A percentile compares a stretch with the other conserved stretches of the same genome.
Evolutionary conservation across 352 stramenopile species (phyloP).

Genomic region (Globisporangium nagaii): DNA sequence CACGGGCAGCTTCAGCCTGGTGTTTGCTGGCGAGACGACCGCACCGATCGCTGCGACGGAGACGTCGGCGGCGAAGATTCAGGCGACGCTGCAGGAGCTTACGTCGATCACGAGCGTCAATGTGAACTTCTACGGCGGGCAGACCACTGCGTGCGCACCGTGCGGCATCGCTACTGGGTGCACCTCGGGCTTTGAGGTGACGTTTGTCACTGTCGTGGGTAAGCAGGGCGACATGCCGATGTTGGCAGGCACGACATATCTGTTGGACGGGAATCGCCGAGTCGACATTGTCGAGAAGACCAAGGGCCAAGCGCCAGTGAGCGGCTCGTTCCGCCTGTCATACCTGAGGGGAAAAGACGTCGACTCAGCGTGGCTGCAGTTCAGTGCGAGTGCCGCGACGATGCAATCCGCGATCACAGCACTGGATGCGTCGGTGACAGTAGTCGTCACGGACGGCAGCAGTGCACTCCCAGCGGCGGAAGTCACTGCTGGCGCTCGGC

Average conservation of each 20-base stretch:
- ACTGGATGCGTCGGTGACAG: conserved; percentile 77
- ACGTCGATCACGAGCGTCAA: conserved; percentile 81
- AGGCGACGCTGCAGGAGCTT: conserved; percentile 87
- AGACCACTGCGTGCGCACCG: conserved; percentile 64
- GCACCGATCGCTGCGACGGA: conserved; percentile 81
- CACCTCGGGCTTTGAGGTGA: conserved; percentile 80
- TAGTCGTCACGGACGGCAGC: conserved; percentile 65
- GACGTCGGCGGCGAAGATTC: conserved; percentile 63
- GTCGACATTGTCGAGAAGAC: conserved; percentile 76
- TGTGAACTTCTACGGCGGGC: conserved; percentile 55
- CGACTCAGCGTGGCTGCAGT: conserved; percentile 66
- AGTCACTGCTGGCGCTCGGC: conserved; percentile 31
- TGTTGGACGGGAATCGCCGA: conserved; percentile 86
- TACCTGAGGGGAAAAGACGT: conserved; percentile 80
- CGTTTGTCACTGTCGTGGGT: conserved; percentile 78
- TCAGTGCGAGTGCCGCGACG: conserved; percentile 29
- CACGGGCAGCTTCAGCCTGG: conserved; percentile 80
- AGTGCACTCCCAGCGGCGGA: conserved; percentile 31
- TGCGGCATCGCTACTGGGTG: conserved; percentile 47
- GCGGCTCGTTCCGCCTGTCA: conserved; percentile 85
- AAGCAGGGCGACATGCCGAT: conserved; percentile 86
- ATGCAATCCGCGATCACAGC: conserved; percentile 70
- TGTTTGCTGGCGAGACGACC: conserved; percentile 86
- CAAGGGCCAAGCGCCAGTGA: conserved; percentile 85
- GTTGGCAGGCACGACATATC: conserved; percentile 77